Conservation (phyloP, 2,329 filamentous ascomycete genomes). For the Dendrostoma leiphaemia region DNA sequence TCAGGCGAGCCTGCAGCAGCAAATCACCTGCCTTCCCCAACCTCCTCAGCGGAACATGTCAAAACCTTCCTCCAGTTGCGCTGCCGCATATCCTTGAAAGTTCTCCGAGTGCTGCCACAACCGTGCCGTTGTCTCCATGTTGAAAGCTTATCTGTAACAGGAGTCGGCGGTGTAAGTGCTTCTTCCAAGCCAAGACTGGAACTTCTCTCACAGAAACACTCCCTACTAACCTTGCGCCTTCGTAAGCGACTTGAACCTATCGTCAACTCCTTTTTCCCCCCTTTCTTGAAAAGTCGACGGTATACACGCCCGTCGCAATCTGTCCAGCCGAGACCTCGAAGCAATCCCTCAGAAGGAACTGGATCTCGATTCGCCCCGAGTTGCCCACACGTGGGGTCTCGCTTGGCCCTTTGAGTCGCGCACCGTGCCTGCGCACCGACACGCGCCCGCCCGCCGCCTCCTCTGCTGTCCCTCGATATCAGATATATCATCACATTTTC, state of each 20-base stretch:
- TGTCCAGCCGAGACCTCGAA: too few species aligned
- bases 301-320: slow-evolving; percentile 13
- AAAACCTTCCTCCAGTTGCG: too few species aligned
- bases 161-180: slow-evolving; percentile 1
- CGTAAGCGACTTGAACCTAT: not conserved
- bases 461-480: too few species aligned
- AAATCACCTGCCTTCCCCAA: too few species aligned
- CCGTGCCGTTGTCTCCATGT: not conserved
- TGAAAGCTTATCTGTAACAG: not conserved
- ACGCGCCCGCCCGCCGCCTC: not conserved
- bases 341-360: too few species aligned
- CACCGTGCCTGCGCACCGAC: not conserved
- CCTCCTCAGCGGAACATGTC: too few species aligned
- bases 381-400: too few species aligned
- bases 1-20: too few species aligned
- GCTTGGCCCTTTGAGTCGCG: too few species aligned
- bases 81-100: too few species aligned
- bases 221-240: not conserved
- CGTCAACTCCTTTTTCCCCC: not conserved
- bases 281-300: not conserved
- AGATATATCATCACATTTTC: too few species aligned
- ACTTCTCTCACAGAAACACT: not conserved
- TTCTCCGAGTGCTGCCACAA: not conserved
- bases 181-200: not conserved
- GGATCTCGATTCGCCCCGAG: too few species aligned